These are phyloP conservation scores for Exserohilum turcica DNA, from an alignment of 2,329 filamentous ascomycete genomes.

Conservation along the genomic window DNA sequence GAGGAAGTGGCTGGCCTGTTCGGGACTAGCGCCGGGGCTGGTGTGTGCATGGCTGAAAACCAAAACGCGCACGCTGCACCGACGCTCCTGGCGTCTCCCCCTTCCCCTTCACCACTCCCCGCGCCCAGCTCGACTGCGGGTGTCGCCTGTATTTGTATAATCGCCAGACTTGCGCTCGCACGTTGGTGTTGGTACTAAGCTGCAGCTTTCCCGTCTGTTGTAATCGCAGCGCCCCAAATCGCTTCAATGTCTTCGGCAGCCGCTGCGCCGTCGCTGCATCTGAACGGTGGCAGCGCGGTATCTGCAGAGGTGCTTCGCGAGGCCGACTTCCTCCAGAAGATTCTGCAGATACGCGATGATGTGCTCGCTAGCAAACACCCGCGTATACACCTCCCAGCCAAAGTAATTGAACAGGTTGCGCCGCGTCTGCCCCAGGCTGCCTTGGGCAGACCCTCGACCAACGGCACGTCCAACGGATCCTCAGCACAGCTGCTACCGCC, in stretches of 20 bases:
- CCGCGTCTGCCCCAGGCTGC: constrained; percentile 38
- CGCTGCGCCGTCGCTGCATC: constrained; percentile 32
- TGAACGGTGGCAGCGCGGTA: constrained; percentile 45
- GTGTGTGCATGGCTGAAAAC: constrained; percentile 15
- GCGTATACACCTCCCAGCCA: constrained; percentile 62
- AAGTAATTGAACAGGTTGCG: constrained; percentile 54
- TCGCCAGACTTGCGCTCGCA: constrained; percentile 16
- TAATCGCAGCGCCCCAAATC: constrained; percentile 28
- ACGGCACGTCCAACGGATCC: constrained; percentile 37
- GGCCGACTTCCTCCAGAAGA: constrained; percentile 69
- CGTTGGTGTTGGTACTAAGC: constrained; percentile 26
- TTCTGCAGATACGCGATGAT: constrained; percentile 79
- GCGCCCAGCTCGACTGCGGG: constrained; percentile 29
- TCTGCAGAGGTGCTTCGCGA: constrained; percentile 50
- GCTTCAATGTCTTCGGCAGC: constrained; percentile 42
- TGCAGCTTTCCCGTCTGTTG: constrained; percentile 22
- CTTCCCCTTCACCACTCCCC: constrained; percentile 30
- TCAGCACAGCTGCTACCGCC: constrained; percentile 34
- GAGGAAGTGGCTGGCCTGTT: constrained; percentile 7
- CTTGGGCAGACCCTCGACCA: constrained; percentile 37
- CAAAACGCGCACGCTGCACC: constrained; percentile 15
- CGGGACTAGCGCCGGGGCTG: constrained; percentile 23
- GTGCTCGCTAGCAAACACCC: constrained; percentile 78
- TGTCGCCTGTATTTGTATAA: constrained; percentile 36
- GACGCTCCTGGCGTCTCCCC: constrained; percentile 24